Base-by-base conservation (phyloP, 177 flowering plant genomes). In the Vitis hybrid region DNA sequence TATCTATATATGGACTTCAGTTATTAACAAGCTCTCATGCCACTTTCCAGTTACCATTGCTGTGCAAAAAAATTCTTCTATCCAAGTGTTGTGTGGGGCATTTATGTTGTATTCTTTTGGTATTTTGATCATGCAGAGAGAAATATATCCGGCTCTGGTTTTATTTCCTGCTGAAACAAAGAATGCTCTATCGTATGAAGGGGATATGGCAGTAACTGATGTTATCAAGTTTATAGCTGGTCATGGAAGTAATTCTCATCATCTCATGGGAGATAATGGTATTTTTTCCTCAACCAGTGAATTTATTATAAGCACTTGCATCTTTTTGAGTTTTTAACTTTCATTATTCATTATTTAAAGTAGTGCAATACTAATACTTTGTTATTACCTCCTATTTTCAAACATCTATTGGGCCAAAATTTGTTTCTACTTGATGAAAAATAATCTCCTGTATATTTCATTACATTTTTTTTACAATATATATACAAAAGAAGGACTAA, bases 91-190 rank as follows among this genome's bases (percentile, higher is more conserved):
- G 2, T 10, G 21, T 26, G 15, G 11, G 26, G 57, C 34, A 19
- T 56, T 48, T 65, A 51, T 2, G 54, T 49, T 52, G 11, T 57
- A 26, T 64, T 18, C 11, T 61, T 56, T 51, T 55, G 19, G 39
- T 67, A 21, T 51, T 63, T 68, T 68, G 62, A 66, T 52, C 65
- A 13, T 84, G 80, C 94, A 94, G 98, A 76, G 86, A 62, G 98
- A 89, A 75, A 76, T 87, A 50, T 94, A 88, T 83, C 98, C 98
- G 55, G 75, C 85, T 51, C 68, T 94, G 74, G 19, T 89, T 70
- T 76, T 94, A 72, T 92, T 86, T 78, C 97, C 97, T 39, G 97
- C 90, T 19, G 86, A 77, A 68, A 85, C 63, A 61, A 89, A 87
- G 77, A 70, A 65, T 60, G 84, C 82, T 45, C 55, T 92, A 45